Percentiles rank a stretch among this genome's conserved stretches.
Evolutionary conservation across 2,329 filamentous ascomycete species (phyloP).

Genomic region (Beauveria medogensis): DNA sequence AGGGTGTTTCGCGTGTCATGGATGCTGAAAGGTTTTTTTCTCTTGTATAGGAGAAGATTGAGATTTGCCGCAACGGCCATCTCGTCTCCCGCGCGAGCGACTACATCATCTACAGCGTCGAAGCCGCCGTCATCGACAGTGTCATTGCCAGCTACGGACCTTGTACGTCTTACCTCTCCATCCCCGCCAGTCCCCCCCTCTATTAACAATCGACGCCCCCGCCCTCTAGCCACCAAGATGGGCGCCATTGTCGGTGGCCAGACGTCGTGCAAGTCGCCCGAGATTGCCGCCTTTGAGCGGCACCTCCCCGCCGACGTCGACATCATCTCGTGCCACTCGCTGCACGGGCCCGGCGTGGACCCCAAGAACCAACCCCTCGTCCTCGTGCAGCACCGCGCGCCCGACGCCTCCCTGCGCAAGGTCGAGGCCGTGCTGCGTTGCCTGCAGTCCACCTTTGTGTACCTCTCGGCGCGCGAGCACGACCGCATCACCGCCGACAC

Average conservation of each 20-base stretch:
- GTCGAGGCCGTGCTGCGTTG: conserved; percentile 77
- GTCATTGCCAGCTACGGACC: conserved; percentile 87
- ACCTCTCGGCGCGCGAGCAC: conserved; percentile 79
- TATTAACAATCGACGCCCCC: conserved; percentile 4
- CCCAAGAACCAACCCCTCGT: conserved; percentile 84
- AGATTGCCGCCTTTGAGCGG: conserved; percentile 86
- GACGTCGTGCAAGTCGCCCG: conserved; percentile 95
- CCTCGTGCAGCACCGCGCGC: conserved; percentile 86
- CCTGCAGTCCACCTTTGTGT: conserved; percentile 77
- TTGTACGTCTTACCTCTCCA: conserved; percentile 51
- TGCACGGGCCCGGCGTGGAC: conserved; percentile 88
- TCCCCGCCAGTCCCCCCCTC: background rate
- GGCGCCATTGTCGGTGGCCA: conserved; percentile 94
- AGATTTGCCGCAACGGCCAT: conserved; percentile 89
- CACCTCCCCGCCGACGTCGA: conserved; percentile 82
- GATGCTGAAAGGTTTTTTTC: conserved; percentile 44
- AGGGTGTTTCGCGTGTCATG: conserved; percentile 18
- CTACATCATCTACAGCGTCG: conserved; percentile 98
- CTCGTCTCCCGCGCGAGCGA: conserved; percentile 93
- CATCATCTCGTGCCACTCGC: conserved; percentile 91
- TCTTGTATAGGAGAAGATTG: conserved; percentile 60
- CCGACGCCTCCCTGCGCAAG: conserved; percentile 64
- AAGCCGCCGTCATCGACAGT: conserved; percentile 80
- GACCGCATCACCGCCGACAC: conserved; percentile 98
- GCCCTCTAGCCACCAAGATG: conserved; percentile 71